phyloP scores from a whole-genome alignment of 306 rosid species.

The Inga laurina region DNA sequence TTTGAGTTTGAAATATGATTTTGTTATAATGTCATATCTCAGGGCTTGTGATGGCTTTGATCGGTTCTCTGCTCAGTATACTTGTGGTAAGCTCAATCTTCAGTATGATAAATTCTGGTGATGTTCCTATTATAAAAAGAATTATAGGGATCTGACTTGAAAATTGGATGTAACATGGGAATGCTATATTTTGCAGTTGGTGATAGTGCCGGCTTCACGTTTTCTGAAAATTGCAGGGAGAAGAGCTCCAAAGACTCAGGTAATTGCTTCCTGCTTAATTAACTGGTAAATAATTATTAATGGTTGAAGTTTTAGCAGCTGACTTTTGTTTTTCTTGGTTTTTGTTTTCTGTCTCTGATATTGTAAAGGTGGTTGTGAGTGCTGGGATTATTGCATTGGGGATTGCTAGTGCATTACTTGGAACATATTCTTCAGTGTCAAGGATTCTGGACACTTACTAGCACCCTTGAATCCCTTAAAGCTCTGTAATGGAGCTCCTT shows the following conservation, averaged over 20 bases:
- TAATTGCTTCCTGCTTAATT: background rate
- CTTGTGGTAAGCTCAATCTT: slow-evolving; percentile 57
- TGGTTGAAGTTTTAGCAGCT: background rate
- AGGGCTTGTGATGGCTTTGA: slow-evolving; percentile 83
- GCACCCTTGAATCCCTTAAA: background rate
- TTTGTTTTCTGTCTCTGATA: background rate
- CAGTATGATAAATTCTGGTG: slow-evolving; percentile 9
- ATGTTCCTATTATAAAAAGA: slow-evolving; percentile 1
- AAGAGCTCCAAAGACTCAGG: slow-evolving; percentile 66
- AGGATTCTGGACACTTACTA: slow-evolving; percentile 38
- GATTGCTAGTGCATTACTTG: slow-evolving; percentile 47
- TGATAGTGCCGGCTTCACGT: slow-evolving; percentile 65
- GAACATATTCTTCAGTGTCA: slow-evolving; percentile 63
- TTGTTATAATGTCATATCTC: slow-evolving; percentile 34
- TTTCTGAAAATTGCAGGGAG: slow-evolving; percentile 70
- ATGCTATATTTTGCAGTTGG: slow-evolving; percentile 49
- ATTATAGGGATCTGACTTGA: no score
- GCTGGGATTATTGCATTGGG: slow-evolving; percentile 48
- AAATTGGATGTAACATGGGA: background rate
- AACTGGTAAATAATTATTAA: background rate
- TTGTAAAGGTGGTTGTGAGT: slow-evolving; percentile 48
- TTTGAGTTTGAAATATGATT: background rate
- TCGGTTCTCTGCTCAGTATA: slow-evolving; percentile 70
- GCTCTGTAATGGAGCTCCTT: background rate
- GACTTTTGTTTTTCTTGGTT: background rate